A percentile compares a stretch with the other conserved stretches of the same genome.
Evolutionary conservation across 768 basidiomycete species (phyloP).

Genomic region (Mycena pura): DNA sequence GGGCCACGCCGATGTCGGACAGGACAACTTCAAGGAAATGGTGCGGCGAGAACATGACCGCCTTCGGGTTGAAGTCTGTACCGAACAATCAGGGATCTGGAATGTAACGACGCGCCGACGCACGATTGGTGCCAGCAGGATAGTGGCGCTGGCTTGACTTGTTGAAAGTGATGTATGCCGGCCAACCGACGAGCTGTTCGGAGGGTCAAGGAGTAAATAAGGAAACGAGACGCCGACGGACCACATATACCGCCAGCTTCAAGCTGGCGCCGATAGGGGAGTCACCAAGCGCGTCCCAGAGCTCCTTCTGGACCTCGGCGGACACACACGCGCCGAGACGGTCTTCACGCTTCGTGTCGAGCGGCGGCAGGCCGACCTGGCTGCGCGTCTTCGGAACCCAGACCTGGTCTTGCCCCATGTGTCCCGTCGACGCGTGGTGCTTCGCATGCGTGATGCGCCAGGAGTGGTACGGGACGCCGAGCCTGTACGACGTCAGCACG

Average conservation of each 20-base stretch:
- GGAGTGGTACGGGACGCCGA: conserved; percentile 95
- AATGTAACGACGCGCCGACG: conserved; percentile 41
- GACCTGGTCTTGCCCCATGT: conserved; percentile 95
- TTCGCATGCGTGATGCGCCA: conserved; percentile 94
- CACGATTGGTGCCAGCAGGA: conserved; percentile 66
- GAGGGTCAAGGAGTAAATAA: neutral
- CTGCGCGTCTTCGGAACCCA: conserved; percentile 91
- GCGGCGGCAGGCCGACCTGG: conserved; percentile 63
- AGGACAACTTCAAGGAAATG: conserved; percentile 78
- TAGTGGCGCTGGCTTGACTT: conserved; percentile 71
- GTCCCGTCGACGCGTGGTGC: conserved; percentile 93
- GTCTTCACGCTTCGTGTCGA: conserved; percentile 72
- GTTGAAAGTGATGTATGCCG: conserved; percentile 67
- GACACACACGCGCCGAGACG: conserved; percentile 68
- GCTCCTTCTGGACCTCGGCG: conserved; percentile 70
- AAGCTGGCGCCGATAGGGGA: conserved; percentile 78
- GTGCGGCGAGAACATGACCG: conserved; percentile 85
- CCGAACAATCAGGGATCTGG: neutral
- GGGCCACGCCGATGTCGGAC: conserved; percentile 81
- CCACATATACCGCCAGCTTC: conserved; percentile 62
- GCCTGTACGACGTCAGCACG: conserved; percentile 54
- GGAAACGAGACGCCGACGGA: conserved; percentile 37
- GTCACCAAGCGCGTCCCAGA: conserved; percentile 90
- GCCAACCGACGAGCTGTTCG: conserved; percentile 65
- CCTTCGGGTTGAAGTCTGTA: conserved; percentile 75